Percentiles rank a stretch among this genome's conserved stretches.
Conservation (phyloP, 192 early-diverging fungal species). For the Obelidium mucronatum region DNA sequence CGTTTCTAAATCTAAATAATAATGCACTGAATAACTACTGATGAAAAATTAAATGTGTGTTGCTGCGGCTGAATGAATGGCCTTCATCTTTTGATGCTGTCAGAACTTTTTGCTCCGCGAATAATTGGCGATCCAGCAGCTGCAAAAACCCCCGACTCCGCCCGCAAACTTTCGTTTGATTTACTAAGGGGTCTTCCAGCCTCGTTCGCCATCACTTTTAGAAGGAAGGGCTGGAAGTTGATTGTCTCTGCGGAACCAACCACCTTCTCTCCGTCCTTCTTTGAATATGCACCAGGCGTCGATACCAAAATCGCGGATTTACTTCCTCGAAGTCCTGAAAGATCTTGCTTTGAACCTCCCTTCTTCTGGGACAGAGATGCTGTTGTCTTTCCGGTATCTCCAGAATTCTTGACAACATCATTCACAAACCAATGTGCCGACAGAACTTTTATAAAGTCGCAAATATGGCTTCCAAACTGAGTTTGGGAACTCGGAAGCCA, state of each 20-base stretch:
- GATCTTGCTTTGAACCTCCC: not conserved
- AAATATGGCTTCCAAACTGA: constrained; percentile 26
- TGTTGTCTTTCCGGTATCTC: not conserved
- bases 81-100: too few relatives aligned
- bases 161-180: not conserved
- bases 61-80: too few relatives aligned
- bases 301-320: not conserved
- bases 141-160: too few relatives aligned
- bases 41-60: too few relatives aligned
- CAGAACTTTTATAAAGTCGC: constrained; percentile 30
- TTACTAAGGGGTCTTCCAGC: too few relatives aligned
- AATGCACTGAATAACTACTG: too few relatives aligned
- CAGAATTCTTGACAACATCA: constrained; percentile 20
- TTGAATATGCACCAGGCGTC: not conserved
- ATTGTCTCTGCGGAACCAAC: not conserved
- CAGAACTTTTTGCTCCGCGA: not conserved
- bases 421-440: constrained; percentile 39
- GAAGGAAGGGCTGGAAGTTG: not conserved
- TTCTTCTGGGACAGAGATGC: not conserved
- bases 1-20: too few relatives aligned
- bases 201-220: not conserved
- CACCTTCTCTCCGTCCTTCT: not conserved
- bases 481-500: not conserved
- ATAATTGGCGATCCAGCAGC: not conserved
- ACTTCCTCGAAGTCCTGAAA: not conserved